Base-by-base conservation (phyloP, 2,329 filamentous ascomycete species). In the Bipolaris sorokiniana region DNA sequence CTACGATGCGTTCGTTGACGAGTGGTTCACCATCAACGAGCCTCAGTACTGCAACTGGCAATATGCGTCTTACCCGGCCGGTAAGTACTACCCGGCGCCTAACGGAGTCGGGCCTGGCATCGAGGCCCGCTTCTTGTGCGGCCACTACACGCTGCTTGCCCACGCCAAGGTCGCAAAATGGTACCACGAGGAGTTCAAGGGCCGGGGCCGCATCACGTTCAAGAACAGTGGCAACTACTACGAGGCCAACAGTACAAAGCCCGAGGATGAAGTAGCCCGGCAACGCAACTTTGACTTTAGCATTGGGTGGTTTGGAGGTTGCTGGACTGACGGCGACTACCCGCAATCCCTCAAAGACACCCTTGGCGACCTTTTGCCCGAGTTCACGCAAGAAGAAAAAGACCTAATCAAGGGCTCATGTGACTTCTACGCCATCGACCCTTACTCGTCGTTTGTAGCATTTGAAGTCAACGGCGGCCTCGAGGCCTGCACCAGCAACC, bases 41-140 rank as follows among this genome's bases (percentile, higher is more conserved):
- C 75, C 78, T 2, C 77, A 80, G 62, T 79, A 81, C 67, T 81
- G 80, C 56, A 79, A 81, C 54, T 81, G 79, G 79, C 80, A 82
- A 63, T 82, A 80, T 62, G 68, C 72, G 1, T 65, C 63, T 51
- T 82, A 81, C 40, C 79, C 78, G 2, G 75, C 77, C 13, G 79
- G 81, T 5, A 65, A 76, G 13, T 78, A 79, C 57, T 81, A 81
- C 37, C 80, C 80, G 15, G 77, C 78, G 1, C 82, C 81, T 31
- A 76, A 79, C 48, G 70, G 72, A 42, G 66, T 79, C 15, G 77
- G 75, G 0, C 75, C 73, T 13, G 80, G 80, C 4, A 53, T 75
- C 1, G 57, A 71, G 37, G 71, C 78, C n/a, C 71, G 79, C 9
- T 78, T 80, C 51, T 67, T 79, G 13, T 81, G 80, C 45, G 78